Percentiles rank a stretch among this genome's conserved stretches.
Conservation (phyloP, 306 rosid species). For the Glycyrrhiza uralensis region DNA sequence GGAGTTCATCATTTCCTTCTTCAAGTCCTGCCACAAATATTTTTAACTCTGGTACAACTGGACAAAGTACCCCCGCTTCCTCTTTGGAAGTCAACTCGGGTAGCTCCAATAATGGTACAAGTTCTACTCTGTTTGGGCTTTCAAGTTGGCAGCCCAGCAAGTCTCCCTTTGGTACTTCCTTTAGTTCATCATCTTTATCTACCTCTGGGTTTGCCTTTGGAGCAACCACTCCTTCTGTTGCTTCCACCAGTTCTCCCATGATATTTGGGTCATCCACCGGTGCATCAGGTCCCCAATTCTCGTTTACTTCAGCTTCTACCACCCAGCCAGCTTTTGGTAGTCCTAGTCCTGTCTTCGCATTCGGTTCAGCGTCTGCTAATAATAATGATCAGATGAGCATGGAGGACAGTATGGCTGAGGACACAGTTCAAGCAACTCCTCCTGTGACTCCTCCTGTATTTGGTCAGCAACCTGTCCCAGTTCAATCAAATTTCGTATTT, state of each 20-base stretch:
- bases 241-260: constrained; percentile 31
- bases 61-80: constrained; percentile 46
- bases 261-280: constrained; percentile 52
- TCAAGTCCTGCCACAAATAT: constrained; percentile 39
- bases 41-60: constrained; percentile 36
- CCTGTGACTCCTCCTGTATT: constrained; percentile 47
- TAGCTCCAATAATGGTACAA: constrained; percentile 45
- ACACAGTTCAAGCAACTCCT: constrained; percentile 53
- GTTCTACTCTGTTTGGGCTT: constrained; percentile 37
- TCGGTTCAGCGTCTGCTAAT: constrained; percentile 49
- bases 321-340: constrained; percentile 61
- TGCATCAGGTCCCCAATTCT: constrained; percentile 49
- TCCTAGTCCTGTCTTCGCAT: constrained; percentile 33
- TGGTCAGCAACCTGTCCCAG: constrained; percentile 46
- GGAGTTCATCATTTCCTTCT: constrained; percentile 47
- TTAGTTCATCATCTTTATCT: constrained; percentile 36
- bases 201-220: constrained; percentile 39
- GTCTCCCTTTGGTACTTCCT: constrained; percentile 46
- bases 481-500: constrained; percentile 49
- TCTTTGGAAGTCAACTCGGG: constrained; percentile 39
- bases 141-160: constrained; percentile 59
- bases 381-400: constrained; percentile 74
- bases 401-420: constrained; percentile 99
- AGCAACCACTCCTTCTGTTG: constrained; percentile 31
- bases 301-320: constrained; percentile 53